phyloP scores from a whole-genome alignment of 805 yeast species.

The Candida ovalis region DNA sequence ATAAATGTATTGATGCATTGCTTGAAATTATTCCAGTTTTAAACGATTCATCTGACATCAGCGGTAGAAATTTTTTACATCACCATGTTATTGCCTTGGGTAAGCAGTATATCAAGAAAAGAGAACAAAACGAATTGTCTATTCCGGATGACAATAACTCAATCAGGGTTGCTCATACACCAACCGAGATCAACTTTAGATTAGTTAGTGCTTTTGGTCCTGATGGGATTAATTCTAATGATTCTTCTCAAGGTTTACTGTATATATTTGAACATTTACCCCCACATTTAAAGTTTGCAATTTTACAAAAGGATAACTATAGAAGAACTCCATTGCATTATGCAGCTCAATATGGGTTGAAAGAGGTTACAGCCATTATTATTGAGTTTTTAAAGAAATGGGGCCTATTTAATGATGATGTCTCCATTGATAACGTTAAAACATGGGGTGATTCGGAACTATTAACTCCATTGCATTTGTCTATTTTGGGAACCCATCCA shows the following conservation, averaged over 20 bases:
- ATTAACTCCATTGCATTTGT: conserved; percentile 76
- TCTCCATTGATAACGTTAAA: conserved; percentile 52
- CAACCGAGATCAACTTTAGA: conserved; percentile 46
- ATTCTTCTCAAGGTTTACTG: conserved; percentile 53
- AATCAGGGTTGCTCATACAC: conserved; percentile 35
- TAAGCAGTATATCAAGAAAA: conserved; percentile 44
- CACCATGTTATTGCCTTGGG: conserved; percentile 79
- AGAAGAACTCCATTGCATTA: conserved; percentile 86
- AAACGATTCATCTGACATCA: conserved; percentile 67
- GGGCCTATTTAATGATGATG: conserved; percentile 47
- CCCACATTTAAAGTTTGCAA: conserved; percentile 46
- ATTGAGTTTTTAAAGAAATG: conserved; percentile 55
- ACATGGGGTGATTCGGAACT: conserved; percentile 78
- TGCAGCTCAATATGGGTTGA: conserved; percentile 81
- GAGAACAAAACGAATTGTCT: conserved; percentile 12
- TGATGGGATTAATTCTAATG: conserved; percentile 59
- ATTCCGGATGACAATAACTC: conserved; percentile 15
- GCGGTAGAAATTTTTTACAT: conserved; percentile 82
- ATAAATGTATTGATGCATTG: conserved; percentile 53
- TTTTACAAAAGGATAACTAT: conserved; percentile 70
- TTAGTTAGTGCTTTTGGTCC: conserved; percentile 54
- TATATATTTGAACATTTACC: conserved; percentile 58
- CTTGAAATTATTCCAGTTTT: conserved; percentile 48
- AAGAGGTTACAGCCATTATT: conserved; percentile 54
- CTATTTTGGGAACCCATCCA: conserved; percentile 82